Evolutionary conservation across 2,329 filamentous ascomycete species (phyloP), one percentile per base, ranked within the genome.

Genomic region (Colletotrichum viniferum): DNA sequence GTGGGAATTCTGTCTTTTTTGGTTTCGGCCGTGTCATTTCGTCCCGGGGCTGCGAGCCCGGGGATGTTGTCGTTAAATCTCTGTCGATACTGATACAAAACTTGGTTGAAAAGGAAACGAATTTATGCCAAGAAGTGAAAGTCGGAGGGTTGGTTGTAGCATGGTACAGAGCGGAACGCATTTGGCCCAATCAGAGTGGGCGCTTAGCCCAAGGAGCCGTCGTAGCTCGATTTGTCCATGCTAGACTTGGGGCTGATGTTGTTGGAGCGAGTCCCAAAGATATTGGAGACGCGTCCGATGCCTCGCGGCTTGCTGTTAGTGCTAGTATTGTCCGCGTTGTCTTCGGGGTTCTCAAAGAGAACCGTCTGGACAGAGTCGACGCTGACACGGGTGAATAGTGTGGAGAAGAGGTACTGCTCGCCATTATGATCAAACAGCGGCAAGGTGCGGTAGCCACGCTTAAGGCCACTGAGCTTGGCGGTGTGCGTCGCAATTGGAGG

Each of bases 381-480:
- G 79, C 92, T 92, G 85, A 98, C 94, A 81, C 93, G 93, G 87
- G 96, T 98, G 84, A 98, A 98, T 18, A 99, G 88, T 13, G 96
- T 97, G 4, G 97, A 98, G 85, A 98, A 98, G 58, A 98, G 90
- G 83, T 97, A 98, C 80, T 96, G 95, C 80, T 98, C 96, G 76
- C 96, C 97, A 77, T 95, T 94, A 71, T 92, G 90, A 85, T 98
- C 96, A 83, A 95, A 94, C 18, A 99, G 89, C 13, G 96, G 97
- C 69, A 98, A 88, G 76, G 98, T 97, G 77, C 96, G 95, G 84
- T 97, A 98, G 32, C 97, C 97, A 84, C 97, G 93, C 82, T 96
- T 95, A 56, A 98, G 90, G 82, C 93, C 97, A 86, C 90, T 93
- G 67, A 98, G 92, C 86, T 98, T 98, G 77, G 95, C 96, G 3